Conservation (phyloP, 2,329 filamentous ascomycete species). For the Fusarium nisikadoi region DNA sequence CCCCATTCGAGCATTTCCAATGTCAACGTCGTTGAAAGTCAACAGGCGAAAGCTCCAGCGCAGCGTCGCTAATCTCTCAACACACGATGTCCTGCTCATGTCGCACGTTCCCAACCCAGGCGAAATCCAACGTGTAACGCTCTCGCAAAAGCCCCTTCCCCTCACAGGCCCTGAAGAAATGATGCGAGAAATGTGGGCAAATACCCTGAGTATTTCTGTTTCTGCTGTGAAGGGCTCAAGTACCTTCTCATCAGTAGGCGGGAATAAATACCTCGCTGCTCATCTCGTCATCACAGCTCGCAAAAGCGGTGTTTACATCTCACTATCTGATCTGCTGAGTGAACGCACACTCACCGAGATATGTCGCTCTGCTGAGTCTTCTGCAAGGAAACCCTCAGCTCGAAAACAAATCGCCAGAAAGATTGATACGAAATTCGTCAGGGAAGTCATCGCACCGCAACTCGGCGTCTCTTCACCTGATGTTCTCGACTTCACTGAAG, state of each 20-base stretch:
- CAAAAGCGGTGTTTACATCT: constrained; percentile 53
- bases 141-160: constrained; percentile 56
- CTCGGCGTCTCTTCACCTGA: constrained; percentile 55
- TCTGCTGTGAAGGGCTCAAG: constrained; percentile 54
- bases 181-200: constrained; percentile 61
- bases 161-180: constrained; percentile 59
- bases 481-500: constrained; percentile 61
- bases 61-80: constrained; percentile 55
- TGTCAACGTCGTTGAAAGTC: constrained; percentile 62
- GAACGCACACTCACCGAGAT: constrained; percentile 58
- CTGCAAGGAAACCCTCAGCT: constrained; percentile 3
- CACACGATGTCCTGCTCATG: constrained; percentile 56
- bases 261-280: constrained; percentile 57
- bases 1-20: constrained; percentile 59
- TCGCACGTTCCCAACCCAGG: constrained; percentile 51
- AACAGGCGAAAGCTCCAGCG: constrained; percentile 60
- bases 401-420: background rate
- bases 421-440: constrained; percentile 52
- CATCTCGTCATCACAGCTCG: constrained; percentile 59
- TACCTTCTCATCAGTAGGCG: constrained; percentile 59
- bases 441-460: constrained; percentile 55
- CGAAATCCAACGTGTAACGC: constrained; percentile 48
- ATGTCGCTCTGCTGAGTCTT: constrained; percentile 50
- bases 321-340: constrained; percentile 56
- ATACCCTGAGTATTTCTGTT: constrained; percentile 54